Base-by-base conservation (phyloP, 768 basidiomycete genomes). In the Termitomyces sp. region DNA sequence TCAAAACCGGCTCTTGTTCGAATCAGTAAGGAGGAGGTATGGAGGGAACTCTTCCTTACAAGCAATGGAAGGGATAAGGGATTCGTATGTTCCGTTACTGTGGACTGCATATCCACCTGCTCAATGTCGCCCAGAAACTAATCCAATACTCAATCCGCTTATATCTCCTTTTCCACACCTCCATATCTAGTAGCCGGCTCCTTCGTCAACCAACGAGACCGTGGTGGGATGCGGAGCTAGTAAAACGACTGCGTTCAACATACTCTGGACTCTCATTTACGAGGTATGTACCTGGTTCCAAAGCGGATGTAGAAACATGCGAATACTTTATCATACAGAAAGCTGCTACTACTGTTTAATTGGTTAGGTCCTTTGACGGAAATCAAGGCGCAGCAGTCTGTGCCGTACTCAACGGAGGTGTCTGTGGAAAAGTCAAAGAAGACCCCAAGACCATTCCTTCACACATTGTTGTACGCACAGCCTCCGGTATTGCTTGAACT, bases 21-120 rank as follows among this genome's bases (percentile, higher is more conserved):
- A 53, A 75, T 91, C 24, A 70, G 74, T 30, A 69, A 68, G 42
- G 85, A 86, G 65, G 89, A 90, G 32, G 79, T 93, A 7, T 91
- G 87, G 88, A 77, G 84, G 59, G 91, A 92, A 55, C 81, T 93
- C 67, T 73, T 93, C 51, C 76, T 83, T 63, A 85, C 88, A 28
- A 88, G 87, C 61, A 77, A 81, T 60, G 91, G 91, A 49, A 77
- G 91, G 62, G 91, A 93, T 70, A 93, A 93, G 72, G 82, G 84
- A 28, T 86, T 93, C 65, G 90, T 93, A 71, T 64, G 88, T 79
- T 54, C 4, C 32, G 32, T 37, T 41, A 28, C 37, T 22, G 32
- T 24, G 15, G 46, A 40, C 15, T 38, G 19, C 26, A 30, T 28
- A 35, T 21, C 34, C n/a, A 17, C n/a, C 21, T 43, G 32, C 58